Base-by-base conservation (phyloP, 148 eudicot species). In the Vaccinium macrocarpon region DNA sequence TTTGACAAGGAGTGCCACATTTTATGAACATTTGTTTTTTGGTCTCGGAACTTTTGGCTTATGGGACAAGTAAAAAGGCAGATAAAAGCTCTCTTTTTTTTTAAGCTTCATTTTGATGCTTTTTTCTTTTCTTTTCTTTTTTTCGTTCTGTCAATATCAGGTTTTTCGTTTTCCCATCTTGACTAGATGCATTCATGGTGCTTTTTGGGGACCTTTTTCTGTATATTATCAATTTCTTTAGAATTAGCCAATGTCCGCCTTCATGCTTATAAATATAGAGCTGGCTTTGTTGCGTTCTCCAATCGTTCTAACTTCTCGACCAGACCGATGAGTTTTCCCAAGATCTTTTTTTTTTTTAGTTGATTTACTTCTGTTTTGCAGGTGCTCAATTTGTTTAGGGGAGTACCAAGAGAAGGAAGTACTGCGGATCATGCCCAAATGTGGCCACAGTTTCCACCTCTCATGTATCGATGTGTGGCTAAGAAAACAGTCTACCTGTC, bases 371-470 rank as follows among this genome's bases (percentile, higher is more conserved):
- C 16, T 61, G 70, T 42, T 61, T 55, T 83, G 9, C 91, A 94
- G 97, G 92, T 94, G 97, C 80, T 84, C 90, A 49, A 92, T 94
- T 84, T 94, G 97, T 59, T 84, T 94, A 81, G 93, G 91, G 68
- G 94, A 94, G 55, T 94, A 94, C 78, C 88, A 92, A 90, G 95
- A 94, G 85, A 91, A 91, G 82, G 95, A 92, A 87, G 88, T 91
- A 4, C 75, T 92, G 57, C 87, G 95, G 86, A 88, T 92, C 56
- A 90, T 94, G 93, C 95, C 95, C 2, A 89, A 91, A 83, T 92
- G 97, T 56, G 90, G 93, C 51, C 97, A 94, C 85, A 92, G 78
- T 79, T 94, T 90, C 87, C 95, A 92, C 80, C 89, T 91, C 19
- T 89, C 92, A 78, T 94, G 95, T 90, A 91, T 92, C 51, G 95